These are phyloP conservation scores for Vigna hirtella DNA, from an alignment of 306 rosid species.

Conservation along the genomic window DNA sequence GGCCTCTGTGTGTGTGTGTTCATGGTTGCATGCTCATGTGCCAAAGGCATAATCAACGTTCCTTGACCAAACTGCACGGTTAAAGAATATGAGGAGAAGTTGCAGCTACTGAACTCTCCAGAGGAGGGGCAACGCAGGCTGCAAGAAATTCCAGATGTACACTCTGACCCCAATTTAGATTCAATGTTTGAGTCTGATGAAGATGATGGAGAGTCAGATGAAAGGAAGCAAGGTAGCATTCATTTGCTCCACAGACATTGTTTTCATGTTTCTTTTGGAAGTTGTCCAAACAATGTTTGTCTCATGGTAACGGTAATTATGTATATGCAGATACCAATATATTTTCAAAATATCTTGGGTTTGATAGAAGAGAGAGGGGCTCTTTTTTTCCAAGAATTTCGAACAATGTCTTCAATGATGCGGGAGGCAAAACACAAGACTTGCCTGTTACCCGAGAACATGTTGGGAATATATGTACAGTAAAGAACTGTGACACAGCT, in stretches of 20 bases:
- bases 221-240: constrained; percentile 68
- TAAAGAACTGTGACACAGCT: constrained; percentile 46
- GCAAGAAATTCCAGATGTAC: constrained; percentile 67
- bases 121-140: constrained; percentile 81
- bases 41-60: constrained; percentile 45
- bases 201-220: constrained; percentile 57
- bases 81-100: constrained; percentile 74
- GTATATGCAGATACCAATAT: constrained; percentile 66
- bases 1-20: constrained; percentile 36
- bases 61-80: constrained; percentile 83
- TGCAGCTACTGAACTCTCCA: constrained; percentile 71
- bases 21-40: not conserved
- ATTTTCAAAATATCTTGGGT: constrained; percentile 51
- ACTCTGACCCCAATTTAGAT: constrained; percentile 79
- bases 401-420: constrained; percentile 46
- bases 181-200: constrained; percentile 74
- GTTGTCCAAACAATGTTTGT: constrained; percentile 36
- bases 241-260: constrained; percentile 39
- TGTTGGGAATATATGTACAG: constrained; percentile 39
- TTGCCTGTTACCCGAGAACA: constrained; percentile 49
- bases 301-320: constrained; percentile 49
- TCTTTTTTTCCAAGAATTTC: constrained; percentile 53
- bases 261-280: constrained; percentile 43
- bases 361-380: constrained; percentile 55
- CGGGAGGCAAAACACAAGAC: constrained; percentile 52